phyloP scores from a whole-genome alignment of 805 yeast species.

The Cyberlindnera nakhonratchasimensis region DNA sequence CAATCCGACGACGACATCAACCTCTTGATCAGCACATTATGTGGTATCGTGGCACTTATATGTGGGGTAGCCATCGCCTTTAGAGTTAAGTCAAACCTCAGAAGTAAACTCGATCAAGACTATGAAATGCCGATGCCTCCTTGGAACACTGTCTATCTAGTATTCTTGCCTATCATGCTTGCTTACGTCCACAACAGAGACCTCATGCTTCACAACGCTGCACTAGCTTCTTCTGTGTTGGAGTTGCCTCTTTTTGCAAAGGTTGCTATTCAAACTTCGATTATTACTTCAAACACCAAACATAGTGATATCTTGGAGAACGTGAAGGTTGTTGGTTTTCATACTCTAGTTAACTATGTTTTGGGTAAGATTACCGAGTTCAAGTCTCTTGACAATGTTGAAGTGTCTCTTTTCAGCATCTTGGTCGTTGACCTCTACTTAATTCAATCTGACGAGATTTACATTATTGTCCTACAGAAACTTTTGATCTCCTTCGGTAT shows the following conservation, averaged over 20 bases:
- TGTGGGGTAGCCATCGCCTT: constrained; percentile 23
- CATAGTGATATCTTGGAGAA: constrained; percentile 15
- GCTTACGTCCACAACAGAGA: constrained; percentile 28
- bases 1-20: constrained; percentile 17
- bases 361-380: constrained; percentile 31
- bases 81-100: constrained; percentile 11
- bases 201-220: constrained; percentile 29
- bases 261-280: constrained; percentile 21
- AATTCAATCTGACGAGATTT: constrained; percentile 24
- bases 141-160: constrained; percentile 34
- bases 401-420: constrained; percentile 37
- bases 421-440: constrained; percentile 34
- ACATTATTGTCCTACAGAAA: constrained; percentile 32
- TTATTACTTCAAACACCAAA: constrained; percentile 24
- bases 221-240: constrained; percentile 30
- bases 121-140: constrained; percentile 23
- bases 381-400: constrained; percentile 37
- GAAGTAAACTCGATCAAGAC: background rate
- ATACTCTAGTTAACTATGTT: constrained; percentile 25
- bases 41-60: constrained; percentile 25
- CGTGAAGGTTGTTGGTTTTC: constrained; percentile 26
- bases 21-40: constrained; percentile 22
- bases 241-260: constrained; percentile 26
- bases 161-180: constrained; percentile 33
- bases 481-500: constrained; percentile 30